Base-by-base conservation (phyloP, 768 basidiomycete species). In the Serendipita sp. region DNA sequence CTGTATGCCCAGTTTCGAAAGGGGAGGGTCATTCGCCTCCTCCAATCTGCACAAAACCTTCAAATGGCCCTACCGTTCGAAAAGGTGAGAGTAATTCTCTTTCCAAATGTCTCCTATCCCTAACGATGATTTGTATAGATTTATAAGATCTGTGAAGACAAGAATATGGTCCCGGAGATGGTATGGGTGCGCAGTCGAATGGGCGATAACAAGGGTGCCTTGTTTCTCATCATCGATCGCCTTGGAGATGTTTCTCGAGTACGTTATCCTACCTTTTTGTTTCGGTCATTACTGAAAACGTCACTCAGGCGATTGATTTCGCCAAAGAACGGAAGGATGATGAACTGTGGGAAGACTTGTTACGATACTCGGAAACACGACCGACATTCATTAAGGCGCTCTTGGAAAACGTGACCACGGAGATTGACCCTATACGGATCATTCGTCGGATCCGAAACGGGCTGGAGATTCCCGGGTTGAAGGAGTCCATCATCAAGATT, bases 271-370 rank as follows among this genome's bases (percentile, higher is more conserved):
- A 22, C 26, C 7, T 28, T 22, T 22, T 31, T 31, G 41, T 11
- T 3, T 24, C 41, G 9, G 9, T 58, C 4, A 26, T 11, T 24
- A 24, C 17, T 28, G 22, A 42, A 26, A 20, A 64, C 58, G 62
- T n/a, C 22, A 45, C 60, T 66, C 66, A 92, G 90, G 92, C 95
- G 2, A 98, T 99, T 68, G 95, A 97, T 64, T 99, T 99, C 66
- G 95, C 94, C 2, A 95, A 94, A 69, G 93, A 97, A 71, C 95
- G 97, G 71, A 86, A 85, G 61, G 96, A 98, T 66, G 86, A 93
- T 65, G 96, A 98, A 71, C 81, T 99, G 0, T 99, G 95, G 96
- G 95, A 98, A 68, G 95, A 98, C 70, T 78, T 99, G 7, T 75
- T 99, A 28, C 84, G 79, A 64, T 98, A 98, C 68, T 95, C 94